Percentiles rank a stretch among this genome's conserved stretches.
These are phyloP conservation scores for Ceratocystis albifundus DNA, from an alignment of 2,329 filamentous ascomycete genomes.

Conservation along the genomic window DNA sequence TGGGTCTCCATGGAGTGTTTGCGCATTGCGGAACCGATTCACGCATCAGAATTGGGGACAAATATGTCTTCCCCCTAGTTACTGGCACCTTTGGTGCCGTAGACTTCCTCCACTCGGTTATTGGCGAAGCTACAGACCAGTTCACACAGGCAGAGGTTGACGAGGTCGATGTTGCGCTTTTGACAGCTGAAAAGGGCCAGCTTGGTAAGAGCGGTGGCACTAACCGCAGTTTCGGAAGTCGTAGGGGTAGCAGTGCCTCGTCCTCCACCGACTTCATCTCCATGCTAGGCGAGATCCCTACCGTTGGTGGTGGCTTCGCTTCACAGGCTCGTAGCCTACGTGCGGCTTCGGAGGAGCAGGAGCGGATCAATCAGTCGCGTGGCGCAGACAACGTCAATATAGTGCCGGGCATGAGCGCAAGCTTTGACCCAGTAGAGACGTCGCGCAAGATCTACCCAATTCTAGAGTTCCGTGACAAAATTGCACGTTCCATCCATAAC, in stretches of 20 bases:
- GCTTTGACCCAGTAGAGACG: constrained; percentile 68
- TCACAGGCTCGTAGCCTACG: constrained; percentile 54
- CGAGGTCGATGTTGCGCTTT: constrained; percentile 63
- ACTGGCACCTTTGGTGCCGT: constrained; percentile 70
- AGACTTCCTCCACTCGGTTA: constrained; percentile 70
- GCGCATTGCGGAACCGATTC: constrained; percentile 58
- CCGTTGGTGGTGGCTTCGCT: constrained; percentile 53
- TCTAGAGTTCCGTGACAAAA: constrained; percentile 82
- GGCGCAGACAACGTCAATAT: constrained; percentile 39
- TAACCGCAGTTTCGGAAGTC: constrained; percentile 29
- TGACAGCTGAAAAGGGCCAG: constrained; percentile 49
- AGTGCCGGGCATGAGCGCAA: constrained; percentile 61
- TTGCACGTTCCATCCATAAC: constrained; percentile 74
- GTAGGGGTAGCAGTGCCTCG: constrained; percentile 30
- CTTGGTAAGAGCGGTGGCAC: constrained; percentile 28
- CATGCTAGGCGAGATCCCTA: constrained; percentile 64
- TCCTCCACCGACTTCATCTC: constrained; percentile 53
- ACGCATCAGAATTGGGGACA: constrained; percentile 54
- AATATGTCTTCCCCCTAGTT: constrained; percentile 55
- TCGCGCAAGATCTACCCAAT: constrained; percentile 85
- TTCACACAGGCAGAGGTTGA: constrained; percentile 78
- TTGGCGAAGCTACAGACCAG: constrained; percentile 64
- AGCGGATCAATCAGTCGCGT: constrained; percentile 36
- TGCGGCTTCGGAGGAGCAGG: constrained; percentile 49
- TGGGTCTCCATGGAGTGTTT: constrained; percentile 58